phyloP scores from a whole-genome alignment of 805 yeast species.

The Candida multigemmis region DNA sequence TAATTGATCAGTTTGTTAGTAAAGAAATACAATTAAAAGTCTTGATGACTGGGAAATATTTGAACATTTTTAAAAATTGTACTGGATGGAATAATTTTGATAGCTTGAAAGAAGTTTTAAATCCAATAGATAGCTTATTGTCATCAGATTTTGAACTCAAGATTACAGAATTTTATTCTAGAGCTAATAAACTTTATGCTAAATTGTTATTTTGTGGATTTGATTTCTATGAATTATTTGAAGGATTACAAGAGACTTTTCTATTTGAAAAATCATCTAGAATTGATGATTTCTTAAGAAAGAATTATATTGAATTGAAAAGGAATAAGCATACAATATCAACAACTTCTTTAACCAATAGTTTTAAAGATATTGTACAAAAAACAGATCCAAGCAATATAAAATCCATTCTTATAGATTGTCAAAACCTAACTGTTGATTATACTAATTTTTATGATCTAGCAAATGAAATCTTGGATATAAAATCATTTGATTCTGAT shows the following conservation, averaged over 20 bases:
- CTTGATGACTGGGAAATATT: slow-evolving; percentile 74
- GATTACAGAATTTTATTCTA: slow-evolving; percentile 50
- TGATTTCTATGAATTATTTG: slow-evolving; percentile 38
- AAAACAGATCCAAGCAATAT: slow-evolving; percentile 1
- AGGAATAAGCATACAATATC: slow-evolving; percentile 27
- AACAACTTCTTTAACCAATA: slow-evolving; percentile 15
- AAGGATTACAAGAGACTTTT: slow-evolving; percentile 46
- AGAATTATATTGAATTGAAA: slow-evolving; percentile 43
- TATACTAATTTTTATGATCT: slow-evolving; percentile 34
- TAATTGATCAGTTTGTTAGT: slow-evolving; percentile 55
- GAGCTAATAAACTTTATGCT: slow-evolving; percentile 58
- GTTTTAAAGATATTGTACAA: slow-evolving; percentile 10
- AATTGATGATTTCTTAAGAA: slow-evolving; percentile 44
- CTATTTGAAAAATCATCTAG: slow-evolving; percentile 43
- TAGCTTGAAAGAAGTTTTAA: slow-evolving; percentile 14
- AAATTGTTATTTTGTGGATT: slow-evolving; percentile 55
- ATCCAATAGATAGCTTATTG: slow-evolving; percentile 19
- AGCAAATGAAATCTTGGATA: slow-evolving; percentile 41
- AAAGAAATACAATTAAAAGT: slow-evolving; percentile 53
- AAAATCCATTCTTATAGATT: slow-evolving; percentile 4
- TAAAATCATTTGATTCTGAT: slow-evolving; percentile 47
- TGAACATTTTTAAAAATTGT: slow-evolving; percentile 62
- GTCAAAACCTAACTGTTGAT: slow-evolving; percentile 31
- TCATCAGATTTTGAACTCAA: slow-evolving; percentile 42
- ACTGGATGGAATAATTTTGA: slow-evolving; percentile 35